Evolutionary conservation across 441 rosid species (phyloP), one percentile per base, ranked within the genome.

Genomic region (Mallotus japonicus): DNA sequence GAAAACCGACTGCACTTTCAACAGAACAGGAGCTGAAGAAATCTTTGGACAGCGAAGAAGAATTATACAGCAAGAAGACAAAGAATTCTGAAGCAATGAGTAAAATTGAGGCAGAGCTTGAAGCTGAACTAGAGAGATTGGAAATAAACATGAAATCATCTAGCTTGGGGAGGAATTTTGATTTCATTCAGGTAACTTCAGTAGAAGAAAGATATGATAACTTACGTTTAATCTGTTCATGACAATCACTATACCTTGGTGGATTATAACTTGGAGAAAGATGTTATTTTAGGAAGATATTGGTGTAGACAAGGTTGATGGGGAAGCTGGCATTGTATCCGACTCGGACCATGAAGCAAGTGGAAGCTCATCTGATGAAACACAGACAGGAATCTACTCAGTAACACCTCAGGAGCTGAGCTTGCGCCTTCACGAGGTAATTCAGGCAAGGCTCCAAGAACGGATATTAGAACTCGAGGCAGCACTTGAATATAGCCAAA

Each of bases 101-200:
- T 51, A 67, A 77, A 78, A 81, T 81, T 12, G 86, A 81, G 74
- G 88, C 83, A 9, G 82, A 83, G 80, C 81, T 85, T 47, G 85
- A 83, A 63, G 85, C 81, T 42, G 88, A 81, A 71, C 75, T 85
- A 8, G 74, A 77, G 76, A 73, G 78, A 68, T 58, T 82, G 69
- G 84, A 67, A 51, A 49, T 70, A 22, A 77, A 75, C 74, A 68
- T 76, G 71, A 77, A 51, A 28, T 57, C 65, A 16, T 58, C 75
- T 56, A 72, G 70, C 64, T 68, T 73, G 75, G 55, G 69, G 56
- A 71, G 62, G 8, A 67, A 60, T 42, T 34, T 69, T 13, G 69
- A 61, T 65, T 37, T 24, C 20, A 55, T 67, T 47, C 73, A 77
- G 77, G 87, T 72, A 64, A 65, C 1, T 11, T 71, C 5, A 53